Base-by-base conservation (phyloP, 441 rosid genomes). In the Gossypium schwendimanii region DNA sequence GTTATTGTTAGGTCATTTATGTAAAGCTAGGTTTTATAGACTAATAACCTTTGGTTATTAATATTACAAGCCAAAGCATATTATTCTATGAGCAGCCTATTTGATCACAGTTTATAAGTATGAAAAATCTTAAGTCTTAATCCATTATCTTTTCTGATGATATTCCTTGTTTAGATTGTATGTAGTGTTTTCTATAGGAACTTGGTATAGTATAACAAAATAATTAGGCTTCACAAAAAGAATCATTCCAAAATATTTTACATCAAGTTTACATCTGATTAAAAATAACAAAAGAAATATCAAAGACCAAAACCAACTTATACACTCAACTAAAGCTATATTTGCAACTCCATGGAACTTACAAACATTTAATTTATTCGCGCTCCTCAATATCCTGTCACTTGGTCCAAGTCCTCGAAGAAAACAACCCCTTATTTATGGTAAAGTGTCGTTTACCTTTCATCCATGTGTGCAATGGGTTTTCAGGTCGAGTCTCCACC, bases 371-470 rank as follows among this genome's bases (percentile, higher is more conserved):
- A 47, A 21, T 59, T 70, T 3, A 57, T 69, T 8, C 39, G 18
- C 72, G 73, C 75, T 80, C 76, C 65, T 82, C 75, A 87, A 78
- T 84, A 89, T 6, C 97, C 89, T 44, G 84, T 91, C 50, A 87
- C 85, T 54, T 72, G 81, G 81, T 75, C 84, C 81, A 47, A 47
- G 87, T 86, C 86, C 93, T 80, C 47, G 80, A 84, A 9, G 97
- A 91, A 71, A 85, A 14, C 6, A 86, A 87, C 66, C 80, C 79
- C 80, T 84, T 84, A 49, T 72, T 84, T 6, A 50, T 78, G 63
- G 82, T 81, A 59, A 82, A 14, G 21, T 26, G 57, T 33, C 61
- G 61, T 24, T 74, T 73, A 53, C 73, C 67, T 33, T 63, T 79
- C 71, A 73, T 75, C 63, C 73, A 77, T 71, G 55, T 70, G 79